Conservation (phyloP, 345 rosid species). For the Combretum micranthum region DNA sequence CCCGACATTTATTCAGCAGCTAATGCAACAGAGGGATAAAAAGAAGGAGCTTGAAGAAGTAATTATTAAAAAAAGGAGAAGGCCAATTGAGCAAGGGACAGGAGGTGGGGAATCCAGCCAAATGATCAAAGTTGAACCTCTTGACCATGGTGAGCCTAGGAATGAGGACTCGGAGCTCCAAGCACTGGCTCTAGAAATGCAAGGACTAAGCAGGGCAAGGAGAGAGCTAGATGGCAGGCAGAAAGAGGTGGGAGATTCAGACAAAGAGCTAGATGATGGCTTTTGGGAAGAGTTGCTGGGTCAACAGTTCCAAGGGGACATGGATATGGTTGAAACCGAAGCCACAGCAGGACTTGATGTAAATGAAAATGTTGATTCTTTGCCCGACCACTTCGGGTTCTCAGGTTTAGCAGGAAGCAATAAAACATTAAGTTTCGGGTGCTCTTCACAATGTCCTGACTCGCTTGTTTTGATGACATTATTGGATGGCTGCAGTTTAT, state of each 20-base stretch:
- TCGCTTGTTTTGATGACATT: too few relatives aligned
- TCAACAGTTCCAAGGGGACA: slow-evolving; percentile 32
- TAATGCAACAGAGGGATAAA: slow-evolving; percentile 40
- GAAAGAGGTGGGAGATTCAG: slow-evolving; percentile 19
- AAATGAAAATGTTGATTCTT: slow-evolving; percentile 39
- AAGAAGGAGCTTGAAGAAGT: slow-evolving; percentile 57
- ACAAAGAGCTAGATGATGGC: slow-evolving; percentile 41
- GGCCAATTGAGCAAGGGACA: slow-evolving; percentile 33
- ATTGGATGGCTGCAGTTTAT: too few relatives aligned
- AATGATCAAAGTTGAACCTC: slow-evolving; percentile 45
- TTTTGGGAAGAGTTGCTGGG: slow-evolving; percentile 68
- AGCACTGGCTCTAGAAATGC: slow-evolving; percentile 84
- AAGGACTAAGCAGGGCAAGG: slow-evolving; percentile 34
- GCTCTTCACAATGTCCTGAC: too few relatives aligned
- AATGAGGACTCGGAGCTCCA: slow-evolving; percentile 66
- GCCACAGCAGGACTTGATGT: slow-evolving; percentile 22
- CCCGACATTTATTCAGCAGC: slow-evolving; percentile 55
- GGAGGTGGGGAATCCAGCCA: slow-evolving; percentile 18
- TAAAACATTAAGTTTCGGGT: not conserved
- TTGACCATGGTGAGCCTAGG: slow-evolving; percentile 29
- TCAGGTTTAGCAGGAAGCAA: slow-evolving; percentile 31
- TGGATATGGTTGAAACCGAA: too few relatives aligned
- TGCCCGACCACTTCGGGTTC: slow-evolving; percentile 42
- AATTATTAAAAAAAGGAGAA: slow-evolving; percentile 39
- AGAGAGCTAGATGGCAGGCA: slow-evolving; percentile 19